Conservation (phyloP, 2,329 filamentous ascomycete genomes). For the Celoporthe dispersa region DNA sequence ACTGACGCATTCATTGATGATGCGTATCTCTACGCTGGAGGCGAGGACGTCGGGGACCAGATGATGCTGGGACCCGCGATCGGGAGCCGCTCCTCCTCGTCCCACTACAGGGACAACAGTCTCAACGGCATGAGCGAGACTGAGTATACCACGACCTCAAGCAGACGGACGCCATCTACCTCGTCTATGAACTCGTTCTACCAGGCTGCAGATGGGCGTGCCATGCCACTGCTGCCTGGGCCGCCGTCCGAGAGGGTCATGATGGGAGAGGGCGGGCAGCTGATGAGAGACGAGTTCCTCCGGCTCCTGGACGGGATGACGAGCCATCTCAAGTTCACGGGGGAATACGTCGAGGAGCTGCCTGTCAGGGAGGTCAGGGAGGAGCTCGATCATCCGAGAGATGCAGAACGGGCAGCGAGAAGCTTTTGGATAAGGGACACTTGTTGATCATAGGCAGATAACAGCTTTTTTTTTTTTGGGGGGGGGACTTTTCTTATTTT, state of each 20-base stretch:
- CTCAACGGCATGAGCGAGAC: constrained; percentile 16
- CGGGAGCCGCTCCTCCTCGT: neutral
- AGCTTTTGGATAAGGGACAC: neutral
- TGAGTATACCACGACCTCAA: constrained; percentile 30
- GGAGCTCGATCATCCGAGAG: constrained; percentile 25
- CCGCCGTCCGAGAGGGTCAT: constrained; percentile 57
- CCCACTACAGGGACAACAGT: constrained; percentile 9
- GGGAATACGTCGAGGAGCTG: constrained; percentile 36
- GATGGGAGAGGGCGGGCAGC: constrained; percentile 40
- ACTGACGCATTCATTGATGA: constrained; percentile 31
- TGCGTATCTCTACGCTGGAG: constrained; percentile 22
- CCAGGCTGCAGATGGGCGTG: constrained; percentile 31
- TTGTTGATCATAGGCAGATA: neutral
- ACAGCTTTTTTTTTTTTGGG: neutral
- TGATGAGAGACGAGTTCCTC: constrained; percentile 40
- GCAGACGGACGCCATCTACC: constrained; percentile 24
- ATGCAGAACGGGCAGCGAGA: constrained; percentile 23
- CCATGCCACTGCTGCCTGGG: constrained; percentile 45
- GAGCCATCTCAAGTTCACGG: constrained; percentile 40
- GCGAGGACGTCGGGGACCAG: constrained; percentile 15
- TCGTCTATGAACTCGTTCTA: constrained; percentile 25
- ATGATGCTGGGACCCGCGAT: constrained; percentile 7
- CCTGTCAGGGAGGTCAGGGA: constrained; percentile 33
- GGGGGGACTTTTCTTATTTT: neutral
- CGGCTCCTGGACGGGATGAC: constrained; percentile 40